These are phyloP conservation scores for Yarrowia galli DNA, from an alignment of 1,139 yeast species.

Conservation along the genomic window DNA sequence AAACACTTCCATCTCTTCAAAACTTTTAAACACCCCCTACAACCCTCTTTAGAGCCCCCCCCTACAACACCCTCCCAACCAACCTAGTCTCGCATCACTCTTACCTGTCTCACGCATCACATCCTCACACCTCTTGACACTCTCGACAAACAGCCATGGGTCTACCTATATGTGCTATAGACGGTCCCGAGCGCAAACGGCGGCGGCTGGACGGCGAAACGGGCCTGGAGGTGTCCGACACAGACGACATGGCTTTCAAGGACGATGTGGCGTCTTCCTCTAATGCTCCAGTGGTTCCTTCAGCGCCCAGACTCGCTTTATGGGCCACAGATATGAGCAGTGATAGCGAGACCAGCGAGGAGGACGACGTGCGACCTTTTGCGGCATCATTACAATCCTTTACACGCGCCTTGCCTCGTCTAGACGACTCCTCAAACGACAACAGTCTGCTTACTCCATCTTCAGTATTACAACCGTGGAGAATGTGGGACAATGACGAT, in stretches of 20 bases:
- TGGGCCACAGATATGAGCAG: constrained; percentile 11
- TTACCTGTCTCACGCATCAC: not conserved
- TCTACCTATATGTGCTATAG: constrained; percentile 15
- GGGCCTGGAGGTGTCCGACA: not conserved
- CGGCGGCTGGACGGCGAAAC: constrained; percentile 25
- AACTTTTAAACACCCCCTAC: not conserved
- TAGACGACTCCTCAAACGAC: not conserved
- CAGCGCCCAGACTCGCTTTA: not conserved
- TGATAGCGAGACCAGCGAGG: constrained; percentile 25
- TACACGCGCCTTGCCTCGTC: not conserved
- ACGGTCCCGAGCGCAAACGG: constrained; percentile 28
- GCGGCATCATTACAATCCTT: constrained; percentile 12
- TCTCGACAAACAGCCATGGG: constrained; percentile 21
- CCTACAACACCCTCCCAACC: not conserved
- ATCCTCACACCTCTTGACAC: not conserved
- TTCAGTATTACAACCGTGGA: not conserved
- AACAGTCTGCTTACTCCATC: not conserved
- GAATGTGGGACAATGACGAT: constrained; percentile 4
- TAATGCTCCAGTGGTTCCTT: not conserved
- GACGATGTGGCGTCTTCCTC: constrained; percentile 16
- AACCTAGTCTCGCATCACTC: not conserved
- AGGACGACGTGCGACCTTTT: constrained; percentile 15
- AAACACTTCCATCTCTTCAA: not conserved
- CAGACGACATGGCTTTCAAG: constrained; percentile 16
- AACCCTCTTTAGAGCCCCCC: not conserved